A percentile compares a stretch with the other conserved stretches of the same genome.
These are phyloP conservation scores for Collybia mongolica DNA, from an alignment of 768 basidiomycete genomes.

Conservation along the genomic window DNA sequence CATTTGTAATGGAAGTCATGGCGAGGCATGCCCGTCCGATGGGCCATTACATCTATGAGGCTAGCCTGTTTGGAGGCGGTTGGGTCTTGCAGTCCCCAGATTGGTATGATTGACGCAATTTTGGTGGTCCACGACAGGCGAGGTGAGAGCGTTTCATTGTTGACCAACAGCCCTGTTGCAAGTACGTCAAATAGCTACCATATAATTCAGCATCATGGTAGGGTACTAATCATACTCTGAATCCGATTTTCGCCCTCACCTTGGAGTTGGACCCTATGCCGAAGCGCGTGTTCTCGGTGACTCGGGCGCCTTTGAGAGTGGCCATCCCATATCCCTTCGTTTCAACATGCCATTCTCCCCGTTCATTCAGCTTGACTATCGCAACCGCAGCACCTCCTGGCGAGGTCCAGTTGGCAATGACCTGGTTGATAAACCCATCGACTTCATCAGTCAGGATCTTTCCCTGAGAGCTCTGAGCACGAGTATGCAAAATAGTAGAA, in stretches of 20 bases:
- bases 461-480: constrained; percentile 3
- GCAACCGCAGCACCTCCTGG: constrained; percentile 26
- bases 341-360: constrained; percentile 26
- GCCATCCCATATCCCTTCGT: constrained; percentile 29
- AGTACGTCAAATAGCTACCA: constrained; percentile 21
- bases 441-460: constrained; percentile 13
- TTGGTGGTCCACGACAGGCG: constrained; percentile 24
- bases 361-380: constrained; percentile 21
- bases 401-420: constrained; percentile 23
- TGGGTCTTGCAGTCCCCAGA: constrained; percentile 21
- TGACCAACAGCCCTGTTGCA: constrained; percentile 22
- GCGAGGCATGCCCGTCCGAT: constrained; percentile 17
- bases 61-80: constrained; percentile 19
- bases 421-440: constrained; percentile 19
- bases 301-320: constrained; percentile 16
- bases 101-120: constrained; percentile 21
- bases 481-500: neutral
- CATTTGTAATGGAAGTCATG: constrained; percentile 15
- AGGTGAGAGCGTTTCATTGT: constrained; percentile 22
- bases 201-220: neutral
- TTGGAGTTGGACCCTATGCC: constrained; percentile 29
- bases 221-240: neutral
- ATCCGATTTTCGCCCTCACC: constrained; percentile 10
- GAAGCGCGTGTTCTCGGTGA: constrained; percentile 25
- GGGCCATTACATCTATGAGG: constrained; percentile 20